These are phyloP conservation scores for Austroboletus olivaceoglutinosus DNA, from an alignment of 1,284 basidiomycete species.

Conservation along the genomic window DNA sequence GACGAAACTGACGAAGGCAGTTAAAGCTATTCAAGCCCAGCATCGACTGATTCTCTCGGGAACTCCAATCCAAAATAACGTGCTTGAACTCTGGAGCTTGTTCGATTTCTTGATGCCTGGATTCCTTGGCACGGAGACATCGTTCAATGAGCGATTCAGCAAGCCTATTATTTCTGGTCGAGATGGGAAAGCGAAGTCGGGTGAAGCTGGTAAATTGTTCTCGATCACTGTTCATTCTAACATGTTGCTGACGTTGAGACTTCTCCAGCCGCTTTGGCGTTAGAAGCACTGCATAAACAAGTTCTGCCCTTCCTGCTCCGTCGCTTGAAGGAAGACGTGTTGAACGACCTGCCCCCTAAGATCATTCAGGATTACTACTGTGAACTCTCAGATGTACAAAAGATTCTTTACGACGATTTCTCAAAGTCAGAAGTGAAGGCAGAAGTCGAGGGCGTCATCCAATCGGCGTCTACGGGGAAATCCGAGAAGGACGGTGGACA, in stretches of 20 bases:
- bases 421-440: slow-evolving; percentile 74
- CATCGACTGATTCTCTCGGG: slow-evolving; percentile 95
- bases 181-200: slow-evolving; percentile 93
- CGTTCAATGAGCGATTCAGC: slow-evolving; percentile 94
- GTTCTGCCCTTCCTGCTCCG: slow-evolving; percentile 97
- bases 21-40: slow-evolving; percentile 88
- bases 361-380: slow-evolving; percentile 99
- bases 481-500: slow-evolving; percentile 51
- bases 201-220: slow-evolving; percentile 89
- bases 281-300: slow-evolving; percentile 98
- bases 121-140: slow-evolving; percentile 92
- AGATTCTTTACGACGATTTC: slow-evolving; percentile 91
- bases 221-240: neutral
- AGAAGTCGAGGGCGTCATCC: slow-evolving; percentile 64
- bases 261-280: slow-evolving; percentile 75
- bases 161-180: slow-evolving; percentile 95
- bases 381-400: slow-evolving; percentile 93
- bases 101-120: slow-evolving; percentile 99
- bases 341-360: slow-evolving; percentile 96
- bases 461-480: slow-evolving; percentile 39
- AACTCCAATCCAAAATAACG: slow-evolving; percentile 99
- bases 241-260: slow-evolving; percentile 4
- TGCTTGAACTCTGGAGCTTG: slow-evolving; percentile 96
- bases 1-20: slow-evolving; percentile 96
- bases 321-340: slow-evolving; percentile 95